phyloP scores from a whole-genome alignment of 352 stramenopile species.

The Phytophthora pseudosyringae region DNA sequence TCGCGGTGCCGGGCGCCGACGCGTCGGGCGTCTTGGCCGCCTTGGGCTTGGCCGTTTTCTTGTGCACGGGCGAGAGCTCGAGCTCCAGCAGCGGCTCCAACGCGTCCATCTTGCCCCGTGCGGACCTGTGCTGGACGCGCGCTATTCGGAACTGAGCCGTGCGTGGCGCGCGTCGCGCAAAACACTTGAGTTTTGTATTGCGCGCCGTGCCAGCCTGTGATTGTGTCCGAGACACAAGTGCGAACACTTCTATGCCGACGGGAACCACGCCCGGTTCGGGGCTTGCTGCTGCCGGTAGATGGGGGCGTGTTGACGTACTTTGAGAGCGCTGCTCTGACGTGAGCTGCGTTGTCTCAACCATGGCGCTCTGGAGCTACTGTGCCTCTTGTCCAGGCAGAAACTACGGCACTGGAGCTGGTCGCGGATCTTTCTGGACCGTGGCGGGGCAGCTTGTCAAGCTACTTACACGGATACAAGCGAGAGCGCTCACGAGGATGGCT shows the following conservation, averaged over 20 bases:
- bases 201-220: slow-evolving; percentile 16
- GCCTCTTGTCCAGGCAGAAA: too few species aligned
- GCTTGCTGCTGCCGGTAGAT: background rate
- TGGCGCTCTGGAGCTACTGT: too few species aligned
- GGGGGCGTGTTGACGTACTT: background rate
- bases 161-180: background rate
- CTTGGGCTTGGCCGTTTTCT: slow-evolving; percentile 30
- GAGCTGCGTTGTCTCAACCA: background rate
- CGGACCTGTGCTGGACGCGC: slow-evolving; percentile 7
- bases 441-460: too few species aligned
- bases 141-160: slow-evolving; percentile 21
- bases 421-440: too few species aligned
- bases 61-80: slow-evolving; percentile 29
- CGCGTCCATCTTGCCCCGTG: background rate
- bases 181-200: slow-evolving; percentile 19
- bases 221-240: background rate
- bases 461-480: too few species aligned
- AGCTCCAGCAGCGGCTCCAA: slow-evolving; percentile 21
- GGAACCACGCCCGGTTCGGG: background rate
- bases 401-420: too few species aligned
- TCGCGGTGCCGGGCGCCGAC: background rate
- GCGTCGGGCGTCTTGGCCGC: background rate
- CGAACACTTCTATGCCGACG: slow-evolving; percentile 19
- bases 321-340: background rate
- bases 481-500: too few species aligned